Conservation (phyloP, 352 stramenopile genomes). For the Globisporangium polare region DNA sequence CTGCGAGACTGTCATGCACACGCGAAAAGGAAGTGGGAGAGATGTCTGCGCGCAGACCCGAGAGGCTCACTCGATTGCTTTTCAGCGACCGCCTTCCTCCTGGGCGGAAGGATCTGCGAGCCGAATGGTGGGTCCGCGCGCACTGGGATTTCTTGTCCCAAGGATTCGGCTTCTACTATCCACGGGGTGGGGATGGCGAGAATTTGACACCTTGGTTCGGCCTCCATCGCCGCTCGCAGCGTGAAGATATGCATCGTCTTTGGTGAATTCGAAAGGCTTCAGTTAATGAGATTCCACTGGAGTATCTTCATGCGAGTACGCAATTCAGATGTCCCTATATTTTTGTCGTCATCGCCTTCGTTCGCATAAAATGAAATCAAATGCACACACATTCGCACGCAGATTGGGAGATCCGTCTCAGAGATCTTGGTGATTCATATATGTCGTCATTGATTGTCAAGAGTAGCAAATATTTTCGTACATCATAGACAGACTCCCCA, state of each 20-base stretch:
- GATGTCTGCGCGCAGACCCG: slow-evolving; percentile 31
- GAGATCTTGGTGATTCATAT: slow-evolving; percentile 88
- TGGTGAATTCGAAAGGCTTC: slow-evolving; percentile 46
- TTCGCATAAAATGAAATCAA: background rate
- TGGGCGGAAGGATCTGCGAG: slow-evolving; percentile 29
- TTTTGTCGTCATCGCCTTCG: slow-evolving; percentile 81
- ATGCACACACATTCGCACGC: background rate
- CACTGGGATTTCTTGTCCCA: slow-evolving; percentile 55
- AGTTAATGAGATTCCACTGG: slow-evolving; percentile 91
- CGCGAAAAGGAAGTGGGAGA: background rate
- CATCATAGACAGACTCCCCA: slow-evolving; percentile 63
- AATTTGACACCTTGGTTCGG: slow-evolving; percentile 92
- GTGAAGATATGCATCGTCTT: background rate
- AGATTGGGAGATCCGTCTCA: slow-evolving; percentile 56
- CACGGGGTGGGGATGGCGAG: slow-evolving; percentile 62
- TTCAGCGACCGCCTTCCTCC: slow-evolving; percentile 53
- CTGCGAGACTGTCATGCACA: background rate
- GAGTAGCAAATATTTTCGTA: slow-evolving; percentile 89
- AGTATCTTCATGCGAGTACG: slow-evolving; percentile 62
- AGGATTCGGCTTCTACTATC: slow-evolving; percentile 87
- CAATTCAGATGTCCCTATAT: slow-evolving; percentile 87
- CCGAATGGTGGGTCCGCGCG: slow-evolving; percentile 10
- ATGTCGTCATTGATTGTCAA: slow-evolving; percentile 88
- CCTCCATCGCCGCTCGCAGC: background rate
- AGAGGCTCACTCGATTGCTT: slow-evolving; percentile 50